Base-by-base conservation (phyloP, 2,329 filamentous ascomycete species). In the Stemphylium lycopersici region DNA sequence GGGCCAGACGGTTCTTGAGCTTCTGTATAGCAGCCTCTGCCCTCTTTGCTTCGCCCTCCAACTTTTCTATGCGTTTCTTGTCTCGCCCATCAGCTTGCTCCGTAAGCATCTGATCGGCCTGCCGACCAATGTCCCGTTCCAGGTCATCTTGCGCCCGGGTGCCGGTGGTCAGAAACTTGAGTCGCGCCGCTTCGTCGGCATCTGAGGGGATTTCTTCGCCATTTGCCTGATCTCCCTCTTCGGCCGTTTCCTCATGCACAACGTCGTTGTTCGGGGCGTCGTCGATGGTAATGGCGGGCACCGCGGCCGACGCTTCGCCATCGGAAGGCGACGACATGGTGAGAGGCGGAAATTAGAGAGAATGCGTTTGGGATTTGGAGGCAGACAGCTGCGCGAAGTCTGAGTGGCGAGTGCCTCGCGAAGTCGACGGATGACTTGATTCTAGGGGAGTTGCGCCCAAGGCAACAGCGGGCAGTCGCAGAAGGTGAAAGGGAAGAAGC, bases 121-220 rank as follows among this genome's bases (percentile, higher is more conserved):
- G 83, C 39, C 81, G 80, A 24, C 84, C 83, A 59, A 98, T 96
- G 68, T 96, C 92, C 58, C 91, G 84, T 75, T 97, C 93, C 16
- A 98, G 79, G 55, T 97, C 93, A 77, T 93, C 88, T 73, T 98
- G 93, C 67, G 96, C 87, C 52, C 91, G 87, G n/a, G 72, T 65
- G 18, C 72, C 70, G 13, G 69, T 73, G n/a, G 72, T 73, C 37
- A 75, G 66, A 29, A 67, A 67, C 47, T 71, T 70, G 11, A 80
- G 64, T 13, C 76, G 71, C 7, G 76, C 72, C 39, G 75, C 76
- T 55, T 79, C 78, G 45, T 77, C 75, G 12, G 69, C 70, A 52
- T 75, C 68, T 18, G 69, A 67, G 11, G 67, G 61, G 11, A 71
- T 24, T 12, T 65, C 65, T 22, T 67, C 61, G 33, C 46, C 63